Evolutionary conservation across 345 rosid species (phyloP).

Genomic region (Populus simonii): DNA sequence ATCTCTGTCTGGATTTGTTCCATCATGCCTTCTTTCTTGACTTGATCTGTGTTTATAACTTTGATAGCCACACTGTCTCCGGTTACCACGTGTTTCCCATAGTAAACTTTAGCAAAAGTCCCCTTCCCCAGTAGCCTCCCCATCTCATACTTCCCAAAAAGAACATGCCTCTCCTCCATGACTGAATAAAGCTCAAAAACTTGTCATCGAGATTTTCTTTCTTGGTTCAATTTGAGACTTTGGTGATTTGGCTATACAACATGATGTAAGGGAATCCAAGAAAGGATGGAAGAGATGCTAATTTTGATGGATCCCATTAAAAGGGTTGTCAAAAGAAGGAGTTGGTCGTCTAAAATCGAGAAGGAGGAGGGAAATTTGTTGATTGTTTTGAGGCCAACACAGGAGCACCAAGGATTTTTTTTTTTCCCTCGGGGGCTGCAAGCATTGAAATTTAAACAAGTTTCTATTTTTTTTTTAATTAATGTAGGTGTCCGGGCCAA

Average conservation of each 20-base stretch:
- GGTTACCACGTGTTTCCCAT: background rate
- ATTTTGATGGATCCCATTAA: constrained; percentile 37
- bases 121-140: background rate
- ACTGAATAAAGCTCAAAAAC: background rate
- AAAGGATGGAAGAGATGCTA: constrained; percentile 32
- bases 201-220: background rate
- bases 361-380: background rate
- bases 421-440: background rate
- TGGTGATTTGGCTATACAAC: background rate
- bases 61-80: background rate
- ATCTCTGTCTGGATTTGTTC: background rate
- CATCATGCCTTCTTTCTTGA: background rate
- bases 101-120: background rate
- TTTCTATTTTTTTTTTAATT: too few relatives aligned
- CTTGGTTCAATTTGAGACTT: background rate
- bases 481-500: too few relatives aligned
- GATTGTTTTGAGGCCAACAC: background rate
- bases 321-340: background rate
- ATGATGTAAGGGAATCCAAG: constrained; percentile 35
- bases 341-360: too few relatives aligned
- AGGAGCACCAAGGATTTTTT: constrained; percentile 4
- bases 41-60: background rate
- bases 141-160: background rate
- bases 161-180: background rate
- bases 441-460: background rate